Evolutionary conservation across 2,329 filamentous ascomycete genomes (phyloP).

Genomic region (Escovopsis weberi): DNA sequence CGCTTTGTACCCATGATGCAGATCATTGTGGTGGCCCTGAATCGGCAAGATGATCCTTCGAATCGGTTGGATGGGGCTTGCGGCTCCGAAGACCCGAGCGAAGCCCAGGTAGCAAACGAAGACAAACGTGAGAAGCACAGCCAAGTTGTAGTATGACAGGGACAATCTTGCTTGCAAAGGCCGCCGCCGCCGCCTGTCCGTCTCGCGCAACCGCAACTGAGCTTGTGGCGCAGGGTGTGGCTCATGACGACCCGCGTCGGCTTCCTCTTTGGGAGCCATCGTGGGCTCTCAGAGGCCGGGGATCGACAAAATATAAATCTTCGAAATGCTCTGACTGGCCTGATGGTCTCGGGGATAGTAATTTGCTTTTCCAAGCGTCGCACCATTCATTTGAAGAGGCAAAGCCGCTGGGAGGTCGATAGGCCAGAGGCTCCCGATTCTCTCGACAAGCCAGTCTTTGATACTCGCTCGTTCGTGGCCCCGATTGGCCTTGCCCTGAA

Average conservation of each 20-base stretch:
- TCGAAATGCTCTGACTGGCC: background rate
- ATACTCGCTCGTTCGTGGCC: too few relatives aligned
- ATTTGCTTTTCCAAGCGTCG: too few relatives aligned
- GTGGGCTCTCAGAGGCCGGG: background rate
- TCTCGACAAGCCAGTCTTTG: too few relatives aligned
- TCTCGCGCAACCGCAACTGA: background rate
- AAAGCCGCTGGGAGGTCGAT: too few relatives aligned
- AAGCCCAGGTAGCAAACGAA: conserved; percentile 6
- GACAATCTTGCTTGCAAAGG: background rate
- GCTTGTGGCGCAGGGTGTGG: background rate
- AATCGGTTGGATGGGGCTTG: background rate
- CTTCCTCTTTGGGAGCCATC: background rate
- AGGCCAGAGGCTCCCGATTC: too few relatives aligned
- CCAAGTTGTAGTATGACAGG: conserved; percentile 1
- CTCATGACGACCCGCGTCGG: background rate
- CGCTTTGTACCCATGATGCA: background rate
- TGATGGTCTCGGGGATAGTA: background rate
- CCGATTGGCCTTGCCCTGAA: too few relatives aligned
- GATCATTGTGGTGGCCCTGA: background rate
- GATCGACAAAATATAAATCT: background rate
- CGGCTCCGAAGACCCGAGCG: conserved; percentile 1
- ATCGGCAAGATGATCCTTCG: background rate
- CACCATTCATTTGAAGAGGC: too few relatives aligned
- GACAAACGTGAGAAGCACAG: conserved; percentile 6
- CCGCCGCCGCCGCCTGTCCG: background rate